Base-by-base conservation (phyloP, 768 basidiomycete genomes). In the Favolaschia claudopus region DNA sequence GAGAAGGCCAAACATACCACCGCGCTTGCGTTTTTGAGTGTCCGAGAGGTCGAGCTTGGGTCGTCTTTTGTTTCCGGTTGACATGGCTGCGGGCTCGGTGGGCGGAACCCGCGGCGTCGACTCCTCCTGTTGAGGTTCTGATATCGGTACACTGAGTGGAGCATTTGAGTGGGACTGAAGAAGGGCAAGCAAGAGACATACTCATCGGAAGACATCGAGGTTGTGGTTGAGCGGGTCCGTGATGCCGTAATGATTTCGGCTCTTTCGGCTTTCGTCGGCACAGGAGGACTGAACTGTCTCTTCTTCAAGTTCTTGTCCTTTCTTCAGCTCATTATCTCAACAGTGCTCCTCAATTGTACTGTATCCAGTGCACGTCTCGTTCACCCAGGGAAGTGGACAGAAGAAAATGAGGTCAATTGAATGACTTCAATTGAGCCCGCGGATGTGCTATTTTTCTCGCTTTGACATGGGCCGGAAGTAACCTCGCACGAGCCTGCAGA, bases 1-100 rank as follows among this genome's bases (percentile, higher is more conserved):
- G 63, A 93, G 79, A 64, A 93, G 79, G 60, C 91, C 92, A 77
- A 94, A 91, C 89, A 93, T 91, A 77, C 84, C 86, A 72, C 92
- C 92, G 68, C 91, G 89, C 77, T 89, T 92, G 69, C 89, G 85
- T 73, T 90, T 89, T 67, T 87, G 81, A 39, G 58, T 70, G 80
- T 44, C 79, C 76, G 58, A 77, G 65, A 93, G 78, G 72, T 92
- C 89, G 62, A 93, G 79, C 68, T 88, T 85, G 59, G 91, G 91
- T 57, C 91, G 86, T 75, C 83, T 89, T 78, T 83, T 86, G 70
- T 74, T 81, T 39, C 71, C 71, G 29, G 70, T 65, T 37, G 76
- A 73, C 70, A 79, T 78, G 34, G 79, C 78, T 15, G 81, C 75
- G 22, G 84, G 77, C 53, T 80, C 81, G 24, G 81, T 80, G n/a